Evolutionary conservation across 768 basidiomycete genomes (phyloP), one percentile per base, ranked within the genome.

Genomic region (Mycena latifolia): DNA sequence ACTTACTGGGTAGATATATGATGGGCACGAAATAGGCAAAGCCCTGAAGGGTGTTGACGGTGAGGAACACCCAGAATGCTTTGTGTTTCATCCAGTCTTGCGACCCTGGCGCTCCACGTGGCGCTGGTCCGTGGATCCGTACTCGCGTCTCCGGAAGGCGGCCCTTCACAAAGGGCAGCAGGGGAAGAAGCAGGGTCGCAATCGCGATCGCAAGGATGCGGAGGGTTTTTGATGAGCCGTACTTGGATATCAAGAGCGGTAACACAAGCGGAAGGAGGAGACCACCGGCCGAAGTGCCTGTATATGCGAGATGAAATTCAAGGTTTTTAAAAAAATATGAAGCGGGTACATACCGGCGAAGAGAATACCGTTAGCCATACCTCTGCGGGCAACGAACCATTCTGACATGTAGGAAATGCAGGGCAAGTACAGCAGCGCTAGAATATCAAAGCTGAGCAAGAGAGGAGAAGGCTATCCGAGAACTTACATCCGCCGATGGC

Each of bases 321-420:
- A 20, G 35, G 20, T 47, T 24, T 15, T 31, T 22, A 24, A 15
- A 18, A 12, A 33, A 41, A 27, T 12, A n/a, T n/a, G n/a, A n/a
- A n/a, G n/a, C n/a, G 9, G 12, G 18, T 14, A 67, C 64, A 8
- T 31, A 67, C 77, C 78, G 29, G 76, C 74, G 55, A 76, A 76
- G 28, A 78, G 69, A 28, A 77, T 72, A 3, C 78, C 77, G 37
- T 75, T 77, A 7, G 78, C 78, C 7, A 76, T 67, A 2, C 77
- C 78, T 47, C 78, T 61, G 5, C 74, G 71, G 4, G 61, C 57
- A 24, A 75, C 70, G 57, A 78, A 79, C 78, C 78, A 79, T 64
- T 79, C 78, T 1, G 77, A 66, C 37, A 78, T 53, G 53, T 72
- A 75, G 8, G 72, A 72, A 14, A 78, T 66, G 51, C 70, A 72